Conservation (phyloP, 2,329 filamentous ascomycete species). For the Sporothrix luriei region DNA sequence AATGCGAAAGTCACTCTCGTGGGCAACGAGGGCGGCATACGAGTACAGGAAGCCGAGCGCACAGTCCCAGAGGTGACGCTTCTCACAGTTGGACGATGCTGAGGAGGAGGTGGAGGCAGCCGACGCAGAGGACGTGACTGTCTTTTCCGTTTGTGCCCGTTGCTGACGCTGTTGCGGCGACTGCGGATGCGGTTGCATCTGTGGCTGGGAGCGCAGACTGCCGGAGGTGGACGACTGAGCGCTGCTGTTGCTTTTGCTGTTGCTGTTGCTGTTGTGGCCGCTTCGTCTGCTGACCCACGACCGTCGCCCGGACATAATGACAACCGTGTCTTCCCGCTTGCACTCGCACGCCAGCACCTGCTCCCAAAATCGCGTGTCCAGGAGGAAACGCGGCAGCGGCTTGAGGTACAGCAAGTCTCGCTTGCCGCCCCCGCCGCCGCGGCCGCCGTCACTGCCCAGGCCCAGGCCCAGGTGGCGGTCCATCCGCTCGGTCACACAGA, state of each 20-base stretch:
- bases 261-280: conserved; percentile 1
- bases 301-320: neutral
- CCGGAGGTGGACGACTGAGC: neutral
- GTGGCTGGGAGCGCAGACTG: neutral
- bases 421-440: conserved; percentile 31
- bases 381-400: conserved; percentile 44
- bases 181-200: neutral
- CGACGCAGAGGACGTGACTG: neutral
- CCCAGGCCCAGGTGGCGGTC: conserved; percentile 43
- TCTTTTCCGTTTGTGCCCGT: neutral
- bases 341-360: conserved; percentile 35
- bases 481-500: conserved; percentile 41
- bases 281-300: neutral
- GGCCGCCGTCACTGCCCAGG: conserved; percentile 14
- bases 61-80: conserved; percentile 36
- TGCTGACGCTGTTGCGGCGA: neutral
- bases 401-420: conserved; percentile 42
- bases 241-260: neutral
- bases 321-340: neutral
- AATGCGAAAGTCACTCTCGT: conserved; percentile 47
- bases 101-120: conserved; percentile 12
- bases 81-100: conserved; percentile 28
- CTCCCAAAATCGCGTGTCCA: conserved; percentile 41
- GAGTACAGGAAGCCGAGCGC: conserved; percentile 48
- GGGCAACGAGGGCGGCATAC: conserved; percentile 44